Percentiles rank a stretch among this genome's conserved stretches.
Conservation (phyloP, 495 filamentous ascomycete species). For the Hypoxylon trugodes region DNA sequence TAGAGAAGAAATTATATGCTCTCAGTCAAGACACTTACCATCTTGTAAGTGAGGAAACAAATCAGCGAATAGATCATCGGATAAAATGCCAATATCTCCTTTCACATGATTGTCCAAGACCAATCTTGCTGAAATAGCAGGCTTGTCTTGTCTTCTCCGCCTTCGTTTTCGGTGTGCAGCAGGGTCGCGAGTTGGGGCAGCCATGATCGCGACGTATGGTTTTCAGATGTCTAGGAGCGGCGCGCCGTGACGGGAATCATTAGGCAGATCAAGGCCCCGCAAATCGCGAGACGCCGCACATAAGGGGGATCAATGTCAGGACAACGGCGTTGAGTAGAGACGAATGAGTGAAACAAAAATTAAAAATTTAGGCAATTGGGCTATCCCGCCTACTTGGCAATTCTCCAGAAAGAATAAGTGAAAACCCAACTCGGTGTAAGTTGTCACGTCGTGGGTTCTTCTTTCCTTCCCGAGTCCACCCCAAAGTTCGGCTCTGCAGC, state of each 20-base stretch:
- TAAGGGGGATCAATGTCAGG: neutral
- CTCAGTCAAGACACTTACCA: slow-evolving; percentile 44
- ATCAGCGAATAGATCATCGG: slow-evolving; percentile 83
- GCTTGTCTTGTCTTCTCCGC: slow-evolving; percentile 65
- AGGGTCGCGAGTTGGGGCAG: slow-evolving; percentile 34
- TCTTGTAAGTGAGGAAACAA: slow-evolving; percentile 71
- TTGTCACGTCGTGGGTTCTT: neutral
- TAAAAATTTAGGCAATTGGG: neutral
- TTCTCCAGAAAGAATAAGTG: neutral
- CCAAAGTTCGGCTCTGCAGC: slow-evolving; percentile 15
- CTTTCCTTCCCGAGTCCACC: neutral
- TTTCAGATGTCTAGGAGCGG: slow-evolving; percentile 11
- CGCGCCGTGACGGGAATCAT: slow-evolving; percentile 29
- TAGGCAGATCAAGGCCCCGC: slow-evolving; percentile 25
- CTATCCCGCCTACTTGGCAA: neutral
- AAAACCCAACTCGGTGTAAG: neutral
- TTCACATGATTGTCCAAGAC: slow-evolving; percentile 86
- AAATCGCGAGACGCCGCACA: slow-evolving; percentile 32
- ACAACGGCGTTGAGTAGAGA: slow-evolving; percentile 1
- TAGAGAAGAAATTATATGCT: slow-evolving; percentile 12
- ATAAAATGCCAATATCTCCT: slow-evolving; percentile 87
- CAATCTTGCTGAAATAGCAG: slow-evolving; percentile 60
- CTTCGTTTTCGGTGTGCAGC: slow-evolving; percentile 46
- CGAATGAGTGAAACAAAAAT: neutral
- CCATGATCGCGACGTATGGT: slow-evolving; percentile 35